Base-by-base conservation (phyloP, 441 rosid species). In the Populus hybrid region DNA sequence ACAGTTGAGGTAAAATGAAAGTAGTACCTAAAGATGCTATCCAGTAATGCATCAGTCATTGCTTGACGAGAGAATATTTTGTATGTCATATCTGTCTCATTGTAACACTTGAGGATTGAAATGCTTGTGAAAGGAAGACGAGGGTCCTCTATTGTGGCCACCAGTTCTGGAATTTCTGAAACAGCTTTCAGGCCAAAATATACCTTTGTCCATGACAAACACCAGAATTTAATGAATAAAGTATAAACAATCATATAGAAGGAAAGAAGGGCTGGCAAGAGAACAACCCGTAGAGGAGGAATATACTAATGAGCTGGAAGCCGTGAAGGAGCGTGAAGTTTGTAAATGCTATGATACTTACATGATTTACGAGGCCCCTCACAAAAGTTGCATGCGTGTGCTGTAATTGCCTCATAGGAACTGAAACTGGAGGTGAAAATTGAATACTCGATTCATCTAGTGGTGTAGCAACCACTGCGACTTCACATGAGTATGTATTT, bases 381-480 rank as follows among this genome's bases (percentile, higher is more conserved):
- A 93, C 93, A 70, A 95, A 95, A 32, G 97, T 93, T 32, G 97
- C 88, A 80, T 91, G 94, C 5, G 99, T 93, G 79, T 91, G 98
- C 85, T 95, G 98, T 68, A 95, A 79, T 69, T 89, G 85, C 86
- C 98, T 89, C 72, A 85, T 79, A 12, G 98, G 98, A 85, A 95
- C 70, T 18, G 89, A 88, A 78, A 91, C 79, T n/a, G 86, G 78
- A 66, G 99, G 98, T 28, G 84, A 81, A 76, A 95, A 92, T 67
- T 66, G 89, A 79, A 95, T 86, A 82, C 86, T 84, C 81, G 90
- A 81, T 76, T 95, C 97, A 78, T 93, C 98, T 26, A 95, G 74
- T 2, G 99, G 98, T 57, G 93, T 87, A 78, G 98, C 92, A 36
- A 92, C 82, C 12, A 88, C 95, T 16, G 97, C 38, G 69, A 91